Evolutionary conservation across 2,329 filamentous ascomycete genomes (phyloP).

Genomic region (Coleophoma crateriformis): DNA sequence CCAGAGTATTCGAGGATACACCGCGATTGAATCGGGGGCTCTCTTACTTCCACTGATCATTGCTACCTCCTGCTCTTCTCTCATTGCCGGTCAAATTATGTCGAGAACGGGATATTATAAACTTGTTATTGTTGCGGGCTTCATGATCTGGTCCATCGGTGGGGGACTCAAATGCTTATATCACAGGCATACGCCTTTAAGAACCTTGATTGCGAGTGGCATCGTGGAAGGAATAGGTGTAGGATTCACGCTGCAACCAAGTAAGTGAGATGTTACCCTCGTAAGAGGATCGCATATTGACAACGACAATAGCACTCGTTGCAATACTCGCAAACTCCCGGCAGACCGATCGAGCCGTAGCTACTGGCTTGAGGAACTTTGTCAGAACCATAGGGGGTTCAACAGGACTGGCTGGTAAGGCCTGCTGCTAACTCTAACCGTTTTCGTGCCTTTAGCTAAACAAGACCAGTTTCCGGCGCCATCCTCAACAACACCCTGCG

Average conservation of each 20-base stretch:
- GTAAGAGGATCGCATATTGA: not conserved
- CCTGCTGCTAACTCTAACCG: too few species aligned
- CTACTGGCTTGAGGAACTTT: slow-evolving; percentile 19
- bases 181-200: slow-evolving; percentile 11
- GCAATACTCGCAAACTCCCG: slow-evolving; percentile 20
- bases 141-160: slow-evolving; percentile 20
- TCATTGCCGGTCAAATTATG: slow-evolving; percentile 17
- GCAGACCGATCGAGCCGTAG: slow-evolving; percentile 20
- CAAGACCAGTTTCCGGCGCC: too few species aligned
- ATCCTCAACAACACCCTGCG: too few species aligned
- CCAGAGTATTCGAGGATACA: slow-evolving; percentile 18
- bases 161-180: slow-evolving; percentile 22
- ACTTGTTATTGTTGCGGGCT: slow-evolving; percentile 15
- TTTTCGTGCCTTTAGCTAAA: too few species aligned
- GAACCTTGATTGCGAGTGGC: slow-evolving; percentile 15
- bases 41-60: slow-evolving; percentile 20
- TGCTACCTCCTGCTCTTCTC: slow-evolving; percentile 16
- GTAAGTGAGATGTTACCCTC: slow-evolving; percentile 4
- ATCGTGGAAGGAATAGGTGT: slow-evolving; percentile 22
- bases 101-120: slow-evolving; percentile 15
- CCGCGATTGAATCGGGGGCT: slow-evolving; percentile 17
- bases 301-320: slow-evolving; percentile 16
- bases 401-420: slow-evolving; percentile 10
- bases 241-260: slow-evolving; percentile 22
- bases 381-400: slow-evolving; percentile 18